Percentiles rank a stretch among this genome's conserved stretches.
phyloP scores from a whole-genome alignment of 2,329 filamentous ascomycete species.

The Phoma herbarum region DNA sequence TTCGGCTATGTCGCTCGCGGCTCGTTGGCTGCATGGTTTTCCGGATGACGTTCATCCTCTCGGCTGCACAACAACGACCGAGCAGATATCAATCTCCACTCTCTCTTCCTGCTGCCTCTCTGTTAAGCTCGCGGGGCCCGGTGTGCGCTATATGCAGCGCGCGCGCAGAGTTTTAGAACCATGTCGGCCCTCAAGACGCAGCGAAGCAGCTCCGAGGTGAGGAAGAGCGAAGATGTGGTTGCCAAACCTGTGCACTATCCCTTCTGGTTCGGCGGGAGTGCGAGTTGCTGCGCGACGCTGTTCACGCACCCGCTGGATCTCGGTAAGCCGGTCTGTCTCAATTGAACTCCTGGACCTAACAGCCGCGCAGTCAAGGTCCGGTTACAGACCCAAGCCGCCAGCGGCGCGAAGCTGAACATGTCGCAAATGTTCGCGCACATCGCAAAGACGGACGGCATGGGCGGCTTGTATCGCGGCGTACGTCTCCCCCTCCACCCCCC shows the following conservation, averaged over 20 bases:
- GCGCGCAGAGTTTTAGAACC: conserved; percentile 20
- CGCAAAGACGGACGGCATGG: conserved; percentile 75
- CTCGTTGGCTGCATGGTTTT: conserved; percentile 28
- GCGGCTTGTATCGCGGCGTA: conserved; percentile 85
- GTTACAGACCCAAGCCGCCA: conserved; percentile 77
- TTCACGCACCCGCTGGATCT: conserved; percentile 95
- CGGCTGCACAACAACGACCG: conserved; percentile 39
- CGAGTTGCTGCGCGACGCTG: conserved; percentile 87
- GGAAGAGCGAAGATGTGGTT: conserved; percentile 55
- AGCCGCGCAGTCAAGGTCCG: conserved; percentile 68
- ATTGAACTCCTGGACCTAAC: neutral
- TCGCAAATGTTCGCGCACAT: conserved; percentile 85
- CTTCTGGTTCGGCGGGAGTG: conserved; percentile 93
- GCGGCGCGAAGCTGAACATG: conserved; percentile 79
- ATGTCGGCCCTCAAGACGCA: conserved; percentile 54
- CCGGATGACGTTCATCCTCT: conserved; percentile 38
- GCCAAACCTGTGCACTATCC: conserved; percentile 57
- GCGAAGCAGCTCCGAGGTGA: conserved; percentile 43
- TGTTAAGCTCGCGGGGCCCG: conserved; percentile 20
- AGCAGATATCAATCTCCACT: conserved; percentile 3
- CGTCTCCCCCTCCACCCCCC: conserved; percentile 33
- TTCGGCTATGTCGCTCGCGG: conserved; percentile 20
- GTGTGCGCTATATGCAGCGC: conserved; percentile 43
- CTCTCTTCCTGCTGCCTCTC: conserved; percentile 8
- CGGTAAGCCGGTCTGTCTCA: conserved; percentile 62